A percentile compares a stretch with the other conserved stretches of the same genome.
Conservation (phyloP, 108 stramenopile species). For the Parietichytrium sp. region DNA sequence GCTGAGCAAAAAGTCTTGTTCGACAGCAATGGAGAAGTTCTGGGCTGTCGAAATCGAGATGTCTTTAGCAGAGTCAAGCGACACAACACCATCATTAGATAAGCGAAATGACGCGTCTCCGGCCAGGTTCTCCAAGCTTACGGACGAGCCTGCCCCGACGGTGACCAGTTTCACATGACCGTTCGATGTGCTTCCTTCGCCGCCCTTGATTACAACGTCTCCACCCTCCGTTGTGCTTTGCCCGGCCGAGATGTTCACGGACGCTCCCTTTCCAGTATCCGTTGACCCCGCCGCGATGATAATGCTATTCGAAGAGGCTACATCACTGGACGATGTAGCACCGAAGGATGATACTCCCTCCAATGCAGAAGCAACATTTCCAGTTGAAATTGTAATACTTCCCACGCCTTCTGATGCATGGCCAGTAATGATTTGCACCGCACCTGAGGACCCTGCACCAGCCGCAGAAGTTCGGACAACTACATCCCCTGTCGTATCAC, state of each 20-base stretch:
- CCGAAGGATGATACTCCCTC: no score
- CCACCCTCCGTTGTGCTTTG: conserved; percentile 2
- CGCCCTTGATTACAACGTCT: conserved; percentile 33
- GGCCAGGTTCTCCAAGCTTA: neutral
- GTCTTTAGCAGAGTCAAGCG: no score
- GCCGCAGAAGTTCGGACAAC: no score
- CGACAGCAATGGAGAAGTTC: no score
- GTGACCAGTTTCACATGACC: neutral
- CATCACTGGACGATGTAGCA: neutral
- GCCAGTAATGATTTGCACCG: no score
- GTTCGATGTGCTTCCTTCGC: conserved; percentile 40
- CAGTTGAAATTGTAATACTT: no score
- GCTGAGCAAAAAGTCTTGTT: conserved; percentile 40
- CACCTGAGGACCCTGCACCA: no score
- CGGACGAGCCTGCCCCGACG: neutral
- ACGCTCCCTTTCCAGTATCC: neutral
- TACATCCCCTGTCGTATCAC: no score
- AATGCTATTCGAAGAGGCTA: neutral
- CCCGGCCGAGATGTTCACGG: neutral
- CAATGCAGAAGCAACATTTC: no score
- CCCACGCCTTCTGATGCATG: no score
- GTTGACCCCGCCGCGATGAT: neutral
- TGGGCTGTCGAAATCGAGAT: no score
- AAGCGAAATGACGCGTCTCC: conserved; percentile 19
- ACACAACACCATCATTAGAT: no score